Conservation (phyloP, 345 rosid genomes). For the Gossypium turneri region DNA sequence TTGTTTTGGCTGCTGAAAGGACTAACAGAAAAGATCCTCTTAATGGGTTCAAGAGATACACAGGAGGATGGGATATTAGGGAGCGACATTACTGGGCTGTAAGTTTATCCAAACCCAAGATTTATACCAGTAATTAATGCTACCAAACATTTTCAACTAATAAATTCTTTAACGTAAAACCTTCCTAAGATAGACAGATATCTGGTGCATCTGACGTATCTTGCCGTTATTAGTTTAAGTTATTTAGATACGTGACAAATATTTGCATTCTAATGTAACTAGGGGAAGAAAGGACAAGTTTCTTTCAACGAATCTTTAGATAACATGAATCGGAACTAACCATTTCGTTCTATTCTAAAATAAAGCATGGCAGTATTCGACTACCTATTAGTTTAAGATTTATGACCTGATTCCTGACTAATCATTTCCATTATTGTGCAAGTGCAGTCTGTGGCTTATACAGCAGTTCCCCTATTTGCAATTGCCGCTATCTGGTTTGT, state of each 20-base stretch:
- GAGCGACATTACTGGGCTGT: slow-evolving; percentile 95
- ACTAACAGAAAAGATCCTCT: slow-evolving; percentile 88
- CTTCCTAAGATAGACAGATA: background rate
- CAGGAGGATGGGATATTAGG: slow-evolving; percentile 85
- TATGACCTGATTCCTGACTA: slow-evolving; percentile 1
- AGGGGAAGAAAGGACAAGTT: background rate
- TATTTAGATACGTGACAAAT: background rate
- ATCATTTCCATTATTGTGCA: slow-evolving; percentile 14
- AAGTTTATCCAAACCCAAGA: slow-evolving; percentile 28
- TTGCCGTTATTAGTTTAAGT: background rate
- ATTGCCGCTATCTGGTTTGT: slow-evolving; percentile 70
- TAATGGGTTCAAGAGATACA: slow-evolving; percentile 59
- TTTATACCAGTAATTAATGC: background rate
- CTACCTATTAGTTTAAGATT: slow-evolving; percentile 2
- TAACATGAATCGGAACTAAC: background rate
- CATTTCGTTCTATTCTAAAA: background rate
- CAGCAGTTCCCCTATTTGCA: slow-evolving; percentile 69
- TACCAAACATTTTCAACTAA: background rate
- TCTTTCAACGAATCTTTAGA: background rate
- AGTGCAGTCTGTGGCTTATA: slow-evolving; percentile 82
- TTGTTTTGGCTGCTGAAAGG: slow-evolving; percentile 70
- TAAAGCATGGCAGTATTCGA: background rate
- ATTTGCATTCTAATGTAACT: background rate
- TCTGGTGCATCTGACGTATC: background rate
- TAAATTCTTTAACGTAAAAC: background rate